Evolutionary conservation across 2,329 filamentous ascomycete species (phyloP).

Genomic region (Herpotrichia juniperi): DNA sequence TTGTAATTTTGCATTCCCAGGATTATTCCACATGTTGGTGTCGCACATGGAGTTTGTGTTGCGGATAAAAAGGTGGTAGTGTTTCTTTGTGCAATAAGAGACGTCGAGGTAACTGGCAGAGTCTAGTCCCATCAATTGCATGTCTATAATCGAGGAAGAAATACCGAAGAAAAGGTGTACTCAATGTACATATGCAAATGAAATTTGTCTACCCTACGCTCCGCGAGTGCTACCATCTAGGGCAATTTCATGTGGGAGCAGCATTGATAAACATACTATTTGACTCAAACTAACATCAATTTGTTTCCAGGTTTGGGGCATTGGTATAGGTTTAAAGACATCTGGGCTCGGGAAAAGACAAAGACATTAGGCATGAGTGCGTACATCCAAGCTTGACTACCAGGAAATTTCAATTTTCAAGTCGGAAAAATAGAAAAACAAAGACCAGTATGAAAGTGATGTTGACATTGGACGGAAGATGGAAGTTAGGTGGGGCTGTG

Average conservation of each 20-base stretch:
- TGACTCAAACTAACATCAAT: background rate
- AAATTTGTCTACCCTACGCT: constrained; percentile 26
- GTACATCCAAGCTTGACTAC: too few relatives aligned
- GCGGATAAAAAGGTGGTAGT: constrained; percentile 21
- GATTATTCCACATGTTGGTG: constrained; percentile 23
- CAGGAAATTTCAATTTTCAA: too few relatives aligned
- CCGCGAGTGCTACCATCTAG: constrained; percentile 14
- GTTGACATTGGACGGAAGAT: too few relatives aligned
- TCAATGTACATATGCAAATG: constrained; percentile 12
- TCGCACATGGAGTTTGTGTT: constrained; percentile 23
- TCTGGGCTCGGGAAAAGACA: too few relatives aligned
- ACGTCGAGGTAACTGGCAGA: constrained; percentile 28
- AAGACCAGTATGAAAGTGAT: too few relatives aligned
- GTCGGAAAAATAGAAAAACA: too few relatives aligned
- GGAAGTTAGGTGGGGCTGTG: too few relatives aligned
- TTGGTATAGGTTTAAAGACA: too few relatives aligned
- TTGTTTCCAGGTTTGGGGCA: background rate
- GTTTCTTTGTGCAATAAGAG: constrained; percentile 24
- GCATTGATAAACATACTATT: background rate
- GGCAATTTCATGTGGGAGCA: background rate
- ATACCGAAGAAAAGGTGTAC: background rate
- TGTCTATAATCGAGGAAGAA: background rate
- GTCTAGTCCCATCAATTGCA: constrained; percentile 24
- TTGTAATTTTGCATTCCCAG: constrained; percentile 20
- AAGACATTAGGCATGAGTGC: too few relatives aligned